These are phyloP conservation scores for Colletotrichum sansevieriae DNA, from an alignment of 2,329 filamentous ascomycete species.

Conservation along the genomic window DNA sequence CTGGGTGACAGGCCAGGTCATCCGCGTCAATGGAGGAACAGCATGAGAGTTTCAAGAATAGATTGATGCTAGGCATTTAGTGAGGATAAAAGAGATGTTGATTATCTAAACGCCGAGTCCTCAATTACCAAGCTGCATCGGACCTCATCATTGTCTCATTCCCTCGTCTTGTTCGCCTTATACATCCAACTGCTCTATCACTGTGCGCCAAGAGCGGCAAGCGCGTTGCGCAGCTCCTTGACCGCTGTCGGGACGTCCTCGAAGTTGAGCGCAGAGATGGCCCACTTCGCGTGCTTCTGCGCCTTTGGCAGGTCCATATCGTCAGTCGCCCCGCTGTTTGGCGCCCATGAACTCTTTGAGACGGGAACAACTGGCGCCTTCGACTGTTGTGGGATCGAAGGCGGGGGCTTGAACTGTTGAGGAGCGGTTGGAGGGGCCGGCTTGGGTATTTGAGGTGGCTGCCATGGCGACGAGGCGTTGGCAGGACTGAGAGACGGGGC, in stretches of 20 bases:
- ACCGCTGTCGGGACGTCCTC: slow-evolving; percentile 94
- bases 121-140: neutral
- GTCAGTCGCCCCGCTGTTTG: slow-evolving; percentile 34
- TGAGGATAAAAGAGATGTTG: neutral
- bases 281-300: slow-evolving; percentile 97
- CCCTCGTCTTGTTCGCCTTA: neutral
- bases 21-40: slow-evolving; percentile 54
- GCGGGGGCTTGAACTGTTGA: slow-evolving; percentile 44
- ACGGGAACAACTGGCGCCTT: slow-evolving; percentile 13
- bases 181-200: neutral
- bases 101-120: neutral
- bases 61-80: neutral
- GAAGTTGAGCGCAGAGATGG: slow-evolving; percentile 95
- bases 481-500: slow-evolving; percentile 35
- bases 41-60: neutral
- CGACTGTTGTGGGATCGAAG: slow-evolving; percentile 34
- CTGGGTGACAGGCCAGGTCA: slow-evolving; percentile 60
- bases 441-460: slow-evolving; percentile 29
- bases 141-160: neutral
- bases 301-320: slow-evolving; percentile 78
- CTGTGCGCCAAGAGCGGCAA: slow-evolving; percentile 75
- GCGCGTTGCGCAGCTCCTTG: slow-evolving; percentile 82
- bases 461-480: slow-evolving; percentile 27
- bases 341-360: slow-evolving; percentile 42
- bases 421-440: slow-evolving; percentile 42